Conservation (phyloP, 306 rosid species). For the Crotalaria pallida region DNA sequence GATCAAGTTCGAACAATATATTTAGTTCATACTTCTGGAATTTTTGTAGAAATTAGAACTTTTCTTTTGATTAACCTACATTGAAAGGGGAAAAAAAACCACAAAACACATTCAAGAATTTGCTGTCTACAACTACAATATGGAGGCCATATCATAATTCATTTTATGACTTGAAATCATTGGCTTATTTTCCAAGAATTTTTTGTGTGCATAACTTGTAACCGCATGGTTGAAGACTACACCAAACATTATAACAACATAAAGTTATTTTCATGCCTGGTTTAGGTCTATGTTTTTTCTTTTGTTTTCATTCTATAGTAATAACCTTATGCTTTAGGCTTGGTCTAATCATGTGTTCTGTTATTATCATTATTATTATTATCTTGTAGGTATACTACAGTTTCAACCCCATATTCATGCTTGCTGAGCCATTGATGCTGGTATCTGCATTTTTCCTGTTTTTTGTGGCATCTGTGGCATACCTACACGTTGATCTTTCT, state of each 20-base stretch:
- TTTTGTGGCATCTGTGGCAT: constrained; percentile 66
- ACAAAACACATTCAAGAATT: neutral
- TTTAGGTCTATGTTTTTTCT: neutral
- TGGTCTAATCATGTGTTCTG: constrained; percentile 17
- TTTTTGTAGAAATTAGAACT: neutral
- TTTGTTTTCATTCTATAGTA: neutral
- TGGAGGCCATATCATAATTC: neutral
- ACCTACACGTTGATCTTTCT: constrained; percentile 79
- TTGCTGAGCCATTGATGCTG: constrained; percentile 95
- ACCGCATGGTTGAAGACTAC: neutral
- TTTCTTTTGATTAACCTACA: neutral
- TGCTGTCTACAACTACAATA: neutral
- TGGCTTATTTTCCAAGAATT: neutral
- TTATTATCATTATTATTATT: neutral
- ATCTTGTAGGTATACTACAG: constrained; percentile 69
- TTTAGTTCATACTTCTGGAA: constrained; percentile 4
- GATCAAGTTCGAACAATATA: neutral
- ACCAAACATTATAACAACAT: neutral
- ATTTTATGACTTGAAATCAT: neutral
- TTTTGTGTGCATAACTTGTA: neutral
- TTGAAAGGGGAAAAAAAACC: neutral
- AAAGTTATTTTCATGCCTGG: no score
- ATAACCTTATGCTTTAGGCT: neutral
- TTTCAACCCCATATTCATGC: constrained; percentile 86
- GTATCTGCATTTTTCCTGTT: constrained; percentile 64